Evolutionary conservation across 345 rosid species (phyloP).

Genomic region (Populus tremula): DNA sequence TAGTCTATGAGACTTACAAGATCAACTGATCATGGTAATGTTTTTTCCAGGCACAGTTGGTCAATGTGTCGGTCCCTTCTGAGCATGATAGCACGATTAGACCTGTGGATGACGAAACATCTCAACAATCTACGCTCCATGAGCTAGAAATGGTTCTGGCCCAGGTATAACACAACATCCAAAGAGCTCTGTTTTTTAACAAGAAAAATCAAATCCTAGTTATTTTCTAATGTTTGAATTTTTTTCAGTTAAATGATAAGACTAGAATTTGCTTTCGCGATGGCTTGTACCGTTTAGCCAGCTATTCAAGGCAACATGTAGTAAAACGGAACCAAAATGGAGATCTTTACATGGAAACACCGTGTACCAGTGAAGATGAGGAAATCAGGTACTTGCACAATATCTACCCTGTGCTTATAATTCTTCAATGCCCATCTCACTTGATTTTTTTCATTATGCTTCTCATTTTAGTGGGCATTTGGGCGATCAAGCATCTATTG

Average conservation of each 20-base stretch:
- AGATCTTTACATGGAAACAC: constrained; percentile 20
- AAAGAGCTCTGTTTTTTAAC: not conserved
- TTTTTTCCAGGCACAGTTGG: constrained; percentile 30
- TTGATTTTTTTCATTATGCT: not conserved
- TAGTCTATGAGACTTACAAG: not conserved
- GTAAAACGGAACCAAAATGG: constrained; percentile 13
- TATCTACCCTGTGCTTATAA: not conserved
- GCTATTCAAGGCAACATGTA: constrained; percentile 42
- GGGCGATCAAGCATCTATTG: not conserved
- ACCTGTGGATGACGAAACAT: constrained; percentile 27
- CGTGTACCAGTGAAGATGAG: constrained; percentile 24
- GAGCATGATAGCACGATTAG: constrained; percentile 32
- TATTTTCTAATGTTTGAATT: constrained; percentile 7
- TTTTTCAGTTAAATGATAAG: constrained; percentile 52
- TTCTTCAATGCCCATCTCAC: not conserved
- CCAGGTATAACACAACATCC: constrained; percentile 43
- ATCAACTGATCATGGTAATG: constrained; percentile 7
- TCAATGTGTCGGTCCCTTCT: constrained; percentile 17
- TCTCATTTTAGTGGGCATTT: not conserved
- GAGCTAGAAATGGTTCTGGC: constrained; percentile 63
- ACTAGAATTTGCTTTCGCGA: constrained; percentile 75
- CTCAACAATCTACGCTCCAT: constrained; percentile 63
- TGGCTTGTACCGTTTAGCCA: constrained; percentile 83
- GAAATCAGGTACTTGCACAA: constrained; percentile 24
- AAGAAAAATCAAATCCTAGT: not conserved